Conservation (phyloP, 2,329 filamentous ascomycete genomes). For the Aureobasidium sp. region DNA sequence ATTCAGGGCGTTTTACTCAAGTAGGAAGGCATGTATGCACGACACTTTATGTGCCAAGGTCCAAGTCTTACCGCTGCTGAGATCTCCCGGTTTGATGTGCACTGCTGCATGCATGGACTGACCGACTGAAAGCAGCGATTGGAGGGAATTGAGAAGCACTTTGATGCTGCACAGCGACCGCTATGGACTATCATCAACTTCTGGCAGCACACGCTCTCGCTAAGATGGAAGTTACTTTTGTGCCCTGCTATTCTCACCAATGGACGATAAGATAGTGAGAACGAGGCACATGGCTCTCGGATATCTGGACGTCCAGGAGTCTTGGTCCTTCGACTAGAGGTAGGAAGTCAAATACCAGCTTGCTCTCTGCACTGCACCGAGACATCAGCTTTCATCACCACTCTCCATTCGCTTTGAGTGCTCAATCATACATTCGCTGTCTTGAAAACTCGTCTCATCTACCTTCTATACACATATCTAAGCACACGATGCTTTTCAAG, state of each 20-base stretch:
- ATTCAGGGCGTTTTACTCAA: background rate
- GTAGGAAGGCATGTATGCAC: constrained; percentile 12
- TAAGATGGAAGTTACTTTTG: background rate
- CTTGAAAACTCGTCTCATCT: background rate
- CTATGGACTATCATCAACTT: background rate
- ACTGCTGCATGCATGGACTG: background rate
- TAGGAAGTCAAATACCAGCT: constrained; percentile 5
- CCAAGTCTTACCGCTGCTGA: background rate
- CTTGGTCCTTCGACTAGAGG: background rate
- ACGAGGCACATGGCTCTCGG: background rate
- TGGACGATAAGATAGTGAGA: background rate
- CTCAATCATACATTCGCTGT: background rate
- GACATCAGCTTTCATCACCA: background rate
- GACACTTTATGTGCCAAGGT: constrained; percentile 3
- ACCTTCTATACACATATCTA: background rate
- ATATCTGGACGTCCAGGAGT: background rate
- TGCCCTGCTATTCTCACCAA: background rate
- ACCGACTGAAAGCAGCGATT: background rate
- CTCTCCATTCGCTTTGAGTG: background rate
- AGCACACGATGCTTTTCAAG: constrained; percentile 23
- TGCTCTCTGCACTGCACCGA: background rate
- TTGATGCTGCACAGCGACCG: background rate
- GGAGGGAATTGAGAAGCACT: background rate
- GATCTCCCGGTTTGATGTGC: background rate
- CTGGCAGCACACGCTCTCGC: background rate